phyloP scores from a whole-genome alignment of 345 rosid genomes.

The Aquilaria malaccensis region DNA sequence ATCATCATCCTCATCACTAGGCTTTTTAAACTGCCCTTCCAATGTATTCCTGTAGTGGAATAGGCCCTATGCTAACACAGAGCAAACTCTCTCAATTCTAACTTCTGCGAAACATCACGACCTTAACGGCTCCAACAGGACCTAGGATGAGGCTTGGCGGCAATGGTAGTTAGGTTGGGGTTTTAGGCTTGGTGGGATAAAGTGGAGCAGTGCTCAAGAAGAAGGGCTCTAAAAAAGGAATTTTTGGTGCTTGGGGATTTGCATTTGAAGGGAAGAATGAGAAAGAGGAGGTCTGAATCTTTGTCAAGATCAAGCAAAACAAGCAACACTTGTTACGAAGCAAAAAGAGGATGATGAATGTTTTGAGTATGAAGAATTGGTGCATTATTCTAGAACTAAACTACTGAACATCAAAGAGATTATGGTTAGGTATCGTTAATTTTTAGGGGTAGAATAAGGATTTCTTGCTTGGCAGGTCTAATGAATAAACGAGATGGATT shows the following conservation, averaged over 20 bases:
- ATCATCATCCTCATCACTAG: constrained; percentile 44
- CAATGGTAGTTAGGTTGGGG: neutral
- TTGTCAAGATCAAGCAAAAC: constrained; percentile 40
- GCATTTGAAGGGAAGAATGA: constrained; percentile 51
- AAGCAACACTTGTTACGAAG: too few species aligned
- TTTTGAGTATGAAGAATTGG: too few species aligned
- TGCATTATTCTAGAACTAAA: too few species aligned
- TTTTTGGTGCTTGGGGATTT: constrained; percentile 17
- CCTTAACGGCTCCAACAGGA: constrained; percentile 62
- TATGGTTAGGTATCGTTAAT: too few species aligned
- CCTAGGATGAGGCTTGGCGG: constrained; percentile 46
- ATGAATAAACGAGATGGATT: too few species aligned
- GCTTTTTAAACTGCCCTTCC: constrained; percentile 55
- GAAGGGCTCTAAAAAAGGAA: constrained; percentile 4
- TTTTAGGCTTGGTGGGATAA: neutral
- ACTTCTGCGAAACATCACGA: constrained; percentile 50
- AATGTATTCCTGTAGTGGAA: constrained; percentile 73
- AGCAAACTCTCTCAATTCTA: constrained; percentile 4
- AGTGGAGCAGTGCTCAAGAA: constrained; percentile 19
- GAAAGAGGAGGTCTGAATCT: constrained; percentile 46
- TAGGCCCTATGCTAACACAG: constrained; percentile 13
- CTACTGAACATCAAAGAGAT: too few species aligned
- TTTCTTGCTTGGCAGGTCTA: too few species aligned
- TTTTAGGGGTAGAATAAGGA: too few species aligned
- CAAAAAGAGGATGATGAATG: too few species aligned